Evolutionary conservation across 306 rosid genomes (phyloP).

Genomic region (Sechiopsis laciniata): DNA sequence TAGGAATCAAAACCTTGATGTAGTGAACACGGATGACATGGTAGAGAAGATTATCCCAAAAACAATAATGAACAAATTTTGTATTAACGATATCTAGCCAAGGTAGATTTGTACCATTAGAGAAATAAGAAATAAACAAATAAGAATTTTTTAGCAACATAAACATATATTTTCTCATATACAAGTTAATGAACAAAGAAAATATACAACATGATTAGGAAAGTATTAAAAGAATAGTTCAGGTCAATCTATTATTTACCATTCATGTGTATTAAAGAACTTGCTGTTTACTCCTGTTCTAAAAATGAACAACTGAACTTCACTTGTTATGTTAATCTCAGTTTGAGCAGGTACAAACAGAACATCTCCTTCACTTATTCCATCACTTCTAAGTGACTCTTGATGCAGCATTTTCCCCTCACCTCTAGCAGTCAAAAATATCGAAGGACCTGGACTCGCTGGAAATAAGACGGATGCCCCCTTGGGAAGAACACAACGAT

Average conservation of each 20-base stretch:
- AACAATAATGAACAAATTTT: not conserved
- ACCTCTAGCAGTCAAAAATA: constrained; percentile 56
- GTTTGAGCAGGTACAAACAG: constrained; percentile 73
- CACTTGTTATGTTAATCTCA: constrained; percentile 46
- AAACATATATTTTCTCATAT: not conserved
- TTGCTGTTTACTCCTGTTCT: constrained; percentile 72
- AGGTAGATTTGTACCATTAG: not conserved
- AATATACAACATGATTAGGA: not conserved
- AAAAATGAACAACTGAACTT: constrained; percentile 56
- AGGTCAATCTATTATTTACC: constrained; percentile 10
- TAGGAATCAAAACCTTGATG: too few relatives aligned
- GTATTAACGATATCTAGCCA: not conserved
- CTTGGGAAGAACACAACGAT: constrained; percentile 56
- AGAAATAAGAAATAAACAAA: not conserved
- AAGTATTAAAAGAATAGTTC: not conserved
- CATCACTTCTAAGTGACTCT: constrained; percentile 32
- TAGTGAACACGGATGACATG: too few relatives aligned
- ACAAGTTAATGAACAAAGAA: not conserved
- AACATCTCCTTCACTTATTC: constrained; percentile 62
- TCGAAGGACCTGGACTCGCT: constrained; percentile 69
- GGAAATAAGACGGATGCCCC: constrained; percentile 53
- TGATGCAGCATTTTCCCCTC: constrained; percentile 47
- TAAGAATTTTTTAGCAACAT: not conserved
- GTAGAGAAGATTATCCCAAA: too few relatives aligned
- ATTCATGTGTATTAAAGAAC: constrained; percentile 34